Evolutionary conservation across 345 rosid species (phyloP), one percentile per base, ranked within the genome.

Genomic region (Syzygium oleosum): DNA sequence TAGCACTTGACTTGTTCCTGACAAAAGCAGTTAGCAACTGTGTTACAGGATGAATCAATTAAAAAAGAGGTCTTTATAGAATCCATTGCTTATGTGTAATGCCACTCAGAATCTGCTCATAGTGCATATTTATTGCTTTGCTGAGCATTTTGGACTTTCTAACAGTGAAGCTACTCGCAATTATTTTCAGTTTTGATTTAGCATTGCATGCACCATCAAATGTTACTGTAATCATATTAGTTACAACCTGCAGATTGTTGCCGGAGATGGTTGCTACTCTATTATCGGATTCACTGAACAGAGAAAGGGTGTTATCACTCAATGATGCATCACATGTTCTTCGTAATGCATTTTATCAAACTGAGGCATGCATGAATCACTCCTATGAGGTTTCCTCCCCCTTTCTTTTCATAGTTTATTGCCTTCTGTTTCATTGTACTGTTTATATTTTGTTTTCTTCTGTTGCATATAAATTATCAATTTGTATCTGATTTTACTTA

Each of bases 281-380:
- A 88, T 91, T 98, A 88, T 95, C 96, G 29, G 97, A 98, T 94
- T 86, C 97, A 41, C 89, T 85, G 79, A 92, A 90, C 88, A 94
- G 93, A 88, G 98, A 94, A 91, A 94, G 89, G 91, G 96, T 98
- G 88, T 86, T 97, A 68, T 94, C 94, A 29, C 92, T 90, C 84
- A 38, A 89, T 90, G 95, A 98, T 94, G 99, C 98, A 88, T 93
- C 99, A 3, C 95, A 96, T 88, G 93, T 98, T 89, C 96, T 98
- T 80, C 93, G 92, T 90, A 95, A 91, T 63, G 97, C 96, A 88
- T 91, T 98, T 92, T 94, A 90, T 61, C 93, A 89, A 88, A 94
- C 99, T n/a, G 99, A 97, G 94, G 97, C 95, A 85, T 88, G 92
- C 91, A 86, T 98, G 96, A 94, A 93, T 90, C 93, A 95, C 92